A percentile compares a stretch with the other conserved stretches of the same genome.
Evolutionary conservation across 352 stramenopile species (phyloP).

Genomic region (Pythium angustatum): DNA sequence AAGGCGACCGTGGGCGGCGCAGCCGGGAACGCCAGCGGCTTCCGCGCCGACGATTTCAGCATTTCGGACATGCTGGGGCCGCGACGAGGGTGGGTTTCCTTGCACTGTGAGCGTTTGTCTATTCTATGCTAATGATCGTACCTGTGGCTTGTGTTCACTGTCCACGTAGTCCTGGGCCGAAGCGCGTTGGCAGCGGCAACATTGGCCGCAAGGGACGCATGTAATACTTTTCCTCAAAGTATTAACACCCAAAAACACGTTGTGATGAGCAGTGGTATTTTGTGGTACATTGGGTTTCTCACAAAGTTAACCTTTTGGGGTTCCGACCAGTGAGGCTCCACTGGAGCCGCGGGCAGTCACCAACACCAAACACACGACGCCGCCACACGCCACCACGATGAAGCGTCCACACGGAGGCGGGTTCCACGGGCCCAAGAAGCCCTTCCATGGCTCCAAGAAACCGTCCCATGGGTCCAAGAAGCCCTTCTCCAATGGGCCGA

Average conservation of each 20-base stretch:
- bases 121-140: background rate
- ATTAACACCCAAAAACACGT: conserved; percentile 27
- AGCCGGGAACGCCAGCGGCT: conserved; percentile 25
- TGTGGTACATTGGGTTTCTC: background rate
- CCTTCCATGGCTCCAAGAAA: conserved; percentile 16
- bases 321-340: background rate
- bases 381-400: conserved; percentile 7
- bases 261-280: background rate
- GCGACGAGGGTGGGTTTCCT: conserved; percentile 47
- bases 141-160: background rate
- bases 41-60: conserved; percentile 50
- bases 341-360: background rate
- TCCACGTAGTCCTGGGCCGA: conserved; percentile 13
- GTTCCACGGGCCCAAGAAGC: conserved; percentile 12
- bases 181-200: conserved; percentile 36
- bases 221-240: conserved; percentile 25
- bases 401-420: conserved; percentile 17
- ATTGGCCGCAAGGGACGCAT: conserved; percentile 65
- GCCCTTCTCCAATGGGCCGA: background rate
- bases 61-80: conserved; percentile 37
- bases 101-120: background rate
- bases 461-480: conserved; percentile 19
- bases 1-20: conserved; percentile 28
- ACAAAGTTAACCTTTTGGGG: conserved; percentile 2
- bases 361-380: background rate